Percentiles rank a stretch among this genome's conserved stretches.
Conservation (phyloP, 768 basidiomycete genomes). For the Suillus subalutaceus region DNA sequence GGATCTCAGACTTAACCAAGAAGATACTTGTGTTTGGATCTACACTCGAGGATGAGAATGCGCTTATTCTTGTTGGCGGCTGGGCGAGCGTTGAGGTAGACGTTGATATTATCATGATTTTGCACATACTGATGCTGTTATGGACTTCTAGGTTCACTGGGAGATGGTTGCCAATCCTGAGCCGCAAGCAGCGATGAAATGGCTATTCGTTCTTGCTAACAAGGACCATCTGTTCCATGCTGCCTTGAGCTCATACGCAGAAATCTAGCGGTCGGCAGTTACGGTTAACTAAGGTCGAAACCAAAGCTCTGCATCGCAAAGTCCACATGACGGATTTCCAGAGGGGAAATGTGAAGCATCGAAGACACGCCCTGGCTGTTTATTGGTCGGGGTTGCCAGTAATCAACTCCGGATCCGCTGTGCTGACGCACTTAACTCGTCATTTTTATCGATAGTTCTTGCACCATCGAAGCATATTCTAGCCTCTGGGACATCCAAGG, state of each 20-base stretch:
- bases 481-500: neutral
- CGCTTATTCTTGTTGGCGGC: slow-evolving; percentile 21
- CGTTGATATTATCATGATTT: neutral
- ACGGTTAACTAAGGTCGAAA: neutral
- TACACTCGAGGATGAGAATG: slow-evolving; percentile 24
- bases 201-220: slow-evolving; percentile 18
- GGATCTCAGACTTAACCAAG: slow-evolving; percentile 16
- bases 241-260: slow-evolving; percentile 12
- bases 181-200: slow-evolving; percentile 4
- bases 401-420: neutral
- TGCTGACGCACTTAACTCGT: neutral
- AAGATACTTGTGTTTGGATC: slow-evolving; percentile 24
- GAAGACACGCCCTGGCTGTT: neutral
- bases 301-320: neutral
- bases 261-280: neutral
- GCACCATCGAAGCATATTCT: neutral
- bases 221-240: slow-evolving; percentile 20
- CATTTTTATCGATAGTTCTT: neutral
- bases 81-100: slow-evolving; percentile 30
- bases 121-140: neutral
- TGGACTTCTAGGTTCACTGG: slow-evolving; percentile 19
- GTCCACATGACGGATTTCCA: neutral
- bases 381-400: neutral
- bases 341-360: neutral
- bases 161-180: slow-evolving; percentile 14